A percentile compares a stretch with the other conserved stretches of the same genome.
phyloP scores from a whole-genome alignment of 352 stramenopile genomes.

The Pythium oligandrum region DNA sequence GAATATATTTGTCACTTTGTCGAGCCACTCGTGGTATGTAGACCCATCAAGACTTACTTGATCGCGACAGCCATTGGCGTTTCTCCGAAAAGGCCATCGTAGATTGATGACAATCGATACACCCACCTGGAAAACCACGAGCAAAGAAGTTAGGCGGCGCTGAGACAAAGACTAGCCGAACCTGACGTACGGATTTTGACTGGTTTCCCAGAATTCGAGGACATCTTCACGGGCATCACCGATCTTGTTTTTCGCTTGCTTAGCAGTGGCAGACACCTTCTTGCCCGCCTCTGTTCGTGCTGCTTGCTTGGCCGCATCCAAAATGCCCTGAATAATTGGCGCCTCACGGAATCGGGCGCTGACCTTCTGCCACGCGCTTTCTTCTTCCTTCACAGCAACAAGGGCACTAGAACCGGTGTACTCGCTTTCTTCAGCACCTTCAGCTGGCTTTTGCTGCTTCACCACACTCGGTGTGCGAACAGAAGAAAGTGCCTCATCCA shows the following conservation, averaged over 20 bases:
- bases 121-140: constrained; percentile 64
- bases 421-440: constrained; percentile 35
- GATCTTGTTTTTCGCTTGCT: constrained; percentile 76
- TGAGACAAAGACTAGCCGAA: too few species aligned
- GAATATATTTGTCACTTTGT: too few species aligned
- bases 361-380: constrained; percentile 93
- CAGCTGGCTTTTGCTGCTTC: constrained; percentile 26
- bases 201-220: constrained; percentile 97
- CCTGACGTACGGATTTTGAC: constrained; percentile 92
- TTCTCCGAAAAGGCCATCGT: constrained; percentile 96
- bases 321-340: constrained; percentile 92
- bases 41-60: constrained; percentile 27
- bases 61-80: constrained; percentile 94
- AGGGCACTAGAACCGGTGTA: constrained; percentile 75
- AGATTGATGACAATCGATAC: constrained; percentile 97
- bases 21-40: too few species aligned
- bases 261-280: constrained; percentile 65
- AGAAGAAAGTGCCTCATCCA: constrained; percentile 73
- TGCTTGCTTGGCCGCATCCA: constrained; percentile 77
- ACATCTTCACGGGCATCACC: constrained; percentile 80
- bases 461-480: constrained; percentile 42
- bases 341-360: constrained; percentile 91
- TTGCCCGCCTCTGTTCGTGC: constrained; percentile 72
- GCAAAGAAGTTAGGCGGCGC: background rate
- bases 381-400: constrained; percentile 90